A percentile compares a stretch with the other conserved stretches of the same genome.
Conservation (phyloP, 1,139 yeast species). For the Saccharomycopsis hybrid region DNA sequence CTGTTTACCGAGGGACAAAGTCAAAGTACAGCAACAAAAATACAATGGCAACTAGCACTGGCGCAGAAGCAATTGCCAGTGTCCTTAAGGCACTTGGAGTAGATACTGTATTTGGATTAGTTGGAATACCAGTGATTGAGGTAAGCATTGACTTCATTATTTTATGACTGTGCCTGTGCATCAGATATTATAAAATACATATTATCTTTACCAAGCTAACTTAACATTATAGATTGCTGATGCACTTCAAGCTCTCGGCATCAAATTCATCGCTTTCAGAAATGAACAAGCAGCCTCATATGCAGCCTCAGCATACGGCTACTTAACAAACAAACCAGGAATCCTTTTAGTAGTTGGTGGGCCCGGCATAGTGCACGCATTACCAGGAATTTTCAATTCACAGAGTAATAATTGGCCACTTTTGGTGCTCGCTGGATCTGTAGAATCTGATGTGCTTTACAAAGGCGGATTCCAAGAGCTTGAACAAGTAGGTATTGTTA, state of each 20-base stretch:
- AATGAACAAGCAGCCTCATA: constrained; percentile 67
- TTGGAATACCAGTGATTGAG: constrained; percentile 66
- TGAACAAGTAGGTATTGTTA: constrained; percentile 47
- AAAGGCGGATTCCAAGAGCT: constrained; percentile 64
- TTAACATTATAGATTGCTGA: constrained; percentile 35
- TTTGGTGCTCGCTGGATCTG: constrained; percentile 54
- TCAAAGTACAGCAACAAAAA: no score
- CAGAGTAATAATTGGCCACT: constrained; percentile 54
- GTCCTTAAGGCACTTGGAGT: constrained; percentile 43
- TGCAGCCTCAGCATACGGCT: constrained; percentile 64
- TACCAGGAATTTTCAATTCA: constrained; percentile 59
- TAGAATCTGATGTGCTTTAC: constrained; percentile 39
- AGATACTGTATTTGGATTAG: constrained; percentile 53
- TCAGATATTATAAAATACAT: no score
- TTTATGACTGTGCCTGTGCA: no score
- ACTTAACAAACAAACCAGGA: constrained; percentile 54
- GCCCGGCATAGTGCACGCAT: constrained; percentile 59
- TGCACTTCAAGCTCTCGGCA: constrained; percentile 44
- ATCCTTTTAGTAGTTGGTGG: constrained; percentile 65
- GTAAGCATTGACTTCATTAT: constrained; percentile 29
- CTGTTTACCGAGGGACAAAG: no score
- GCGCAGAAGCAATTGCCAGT: constrained; percentile 40
- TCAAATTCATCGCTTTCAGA: constrained; percentile 49
- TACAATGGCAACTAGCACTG: no score
- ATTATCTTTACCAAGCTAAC: no score